phyloP scores from a whole-genome alignment of 2,329 filamentous ascomycete genomes.

The Paramyrothecium roridum region DNA sequence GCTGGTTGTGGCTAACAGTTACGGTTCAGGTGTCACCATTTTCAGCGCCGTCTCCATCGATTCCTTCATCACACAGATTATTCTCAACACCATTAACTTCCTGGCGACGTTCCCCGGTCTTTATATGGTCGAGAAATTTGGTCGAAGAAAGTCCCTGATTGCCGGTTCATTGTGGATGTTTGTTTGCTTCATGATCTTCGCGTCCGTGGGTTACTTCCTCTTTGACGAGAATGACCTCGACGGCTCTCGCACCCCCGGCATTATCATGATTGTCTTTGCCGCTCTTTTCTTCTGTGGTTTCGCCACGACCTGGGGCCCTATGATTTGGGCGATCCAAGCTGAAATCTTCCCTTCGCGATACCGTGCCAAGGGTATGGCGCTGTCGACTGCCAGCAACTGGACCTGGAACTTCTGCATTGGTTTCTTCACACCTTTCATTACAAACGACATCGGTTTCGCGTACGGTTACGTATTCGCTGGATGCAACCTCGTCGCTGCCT shows the following conservation, averaged over 20 bases:
- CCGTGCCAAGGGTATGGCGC: slow-evolving; percentile 56
- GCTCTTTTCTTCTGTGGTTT: slow-evolving; percentile 63
- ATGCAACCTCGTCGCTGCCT: slow-evolving; percentile 62
- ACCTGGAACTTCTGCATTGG: slow-evolving; percentile 71
- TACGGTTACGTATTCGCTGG: slow-evolving; percentile 76
- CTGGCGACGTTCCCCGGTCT: slow-evolving; percentile 64
- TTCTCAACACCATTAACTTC: slow-evolving; percentile 66
- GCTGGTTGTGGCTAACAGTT: slow-evolving; percentile 15
- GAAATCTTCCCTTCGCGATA: slow-evolving; percentile 64
- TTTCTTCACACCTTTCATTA: slow-evolving; percentile 81
- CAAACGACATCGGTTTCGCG: slow-evolving; percentile 64
- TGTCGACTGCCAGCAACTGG: slow-evolving; percentile 63
- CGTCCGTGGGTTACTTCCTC: slow-evolving; percentile 48
- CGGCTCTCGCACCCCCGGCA: slow-evolving; percentile 42
- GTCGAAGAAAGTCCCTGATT: slow-evolving; percentile 62
- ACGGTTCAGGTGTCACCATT: slow-evolving; percentile 45
- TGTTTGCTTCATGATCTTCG: slow-evolving; percentile 57
- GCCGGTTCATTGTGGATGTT: slow-evolving; percentile 60
- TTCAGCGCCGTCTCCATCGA: slow-evolving; percentile 46
- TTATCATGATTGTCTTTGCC: slow-evolving; percentile 61
- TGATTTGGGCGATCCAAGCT: slow-evolving; percentile 62
- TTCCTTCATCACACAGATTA: slow-evolving; percentile 65
- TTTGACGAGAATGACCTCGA: slow-evolving; percentile 32
- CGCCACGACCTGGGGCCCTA: slow-evolving; percentile 65
- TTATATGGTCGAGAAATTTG: slow-evolving; percentile 67